A percentile compares a stretch with the other conserved stretches of the same genome.
Evolutionary conservation across 176 grass and related monocot species (phyloP).

Genomic region (Secale cereale): DNA sequence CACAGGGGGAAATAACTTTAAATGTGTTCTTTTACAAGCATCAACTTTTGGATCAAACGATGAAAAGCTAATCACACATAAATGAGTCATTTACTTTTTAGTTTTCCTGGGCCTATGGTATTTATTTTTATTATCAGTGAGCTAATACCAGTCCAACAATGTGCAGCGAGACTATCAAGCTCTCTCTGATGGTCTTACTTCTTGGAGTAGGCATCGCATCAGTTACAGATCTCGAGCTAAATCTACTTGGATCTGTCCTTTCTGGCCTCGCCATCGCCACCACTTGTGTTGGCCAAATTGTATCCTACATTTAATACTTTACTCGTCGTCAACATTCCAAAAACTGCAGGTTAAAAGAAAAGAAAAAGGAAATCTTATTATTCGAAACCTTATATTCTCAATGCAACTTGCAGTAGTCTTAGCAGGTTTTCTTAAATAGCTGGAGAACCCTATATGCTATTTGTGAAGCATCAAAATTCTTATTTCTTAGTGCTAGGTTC

Average conservation of each 20-base stretch:
- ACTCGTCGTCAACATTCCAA: conserved; percentile 15
- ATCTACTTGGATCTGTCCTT: conserved; percentile 86
- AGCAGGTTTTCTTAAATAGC: neutral
- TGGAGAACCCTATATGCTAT: neutral
- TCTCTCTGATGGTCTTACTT: conserved; percentile 87
- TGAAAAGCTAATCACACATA: neutral
- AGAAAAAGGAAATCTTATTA: neutral
- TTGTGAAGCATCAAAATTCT: neutral
- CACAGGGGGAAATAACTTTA: neutral
- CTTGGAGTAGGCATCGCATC: conserved; percentile 98
- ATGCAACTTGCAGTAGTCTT: neutral
- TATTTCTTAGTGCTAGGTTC: conserved; percentile 4
- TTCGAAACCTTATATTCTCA: neutral
- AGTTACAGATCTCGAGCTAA: conserved; percentile 94
- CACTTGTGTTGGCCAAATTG: conserved; percentile 97
- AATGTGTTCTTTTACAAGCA: conserved; percentile 8
- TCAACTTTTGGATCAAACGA: conserved; percentile 11
- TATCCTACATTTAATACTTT: conserved; percentile 54
- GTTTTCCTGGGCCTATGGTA: neutral
- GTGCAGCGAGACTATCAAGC: conserved; percentile 86
- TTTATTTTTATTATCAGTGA: conserved; percentile 14
- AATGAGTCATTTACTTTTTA: neutral
- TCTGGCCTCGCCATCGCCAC: conserved; percentile 91
- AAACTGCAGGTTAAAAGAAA: neutral
- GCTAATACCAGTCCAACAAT: conserved; percentile 35